Base-by-base conservation (phyloP, 1,139 yeast genomes). In the Taiozyma sp. region DNA sequence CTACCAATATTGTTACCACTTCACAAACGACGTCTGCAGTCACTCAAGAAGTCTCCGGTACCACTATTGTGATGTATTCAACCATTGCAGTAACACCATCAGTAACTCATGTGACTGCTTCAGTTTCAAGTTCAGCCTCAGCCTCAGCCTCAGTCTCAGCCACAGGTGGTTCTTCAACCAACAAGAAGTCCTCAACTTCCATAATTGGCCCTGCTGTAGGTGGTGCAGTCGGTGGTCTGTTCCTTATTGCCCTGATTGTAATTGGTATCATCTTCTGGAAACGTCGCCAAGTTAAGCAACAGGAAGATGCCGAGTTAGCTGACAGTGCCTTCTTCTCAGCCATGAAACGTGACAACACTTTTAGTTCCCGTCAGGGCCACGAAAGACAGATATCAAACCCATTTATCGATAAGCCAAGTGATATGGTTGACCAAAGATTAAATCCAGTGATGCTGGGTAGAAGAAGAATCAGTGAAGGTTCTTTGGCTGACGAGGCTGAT, bases 401-500 rank as follows among this genome's bases (percentile, higher is more conserved):
- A 49, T 57, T 57, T 48, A 42, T 55, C 2, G 38, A 54, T 4
- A 60, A 59, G 41, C 64, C 60, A 10, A 76, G 75, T 22, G 81
- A 79, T 51, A 57, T 59, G 58, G 76, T 82, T 50, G 92, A 85
- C 62, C 79, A 80, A 54, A 71, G 88, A 41, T 66, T 84, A 52
- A 87, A 84, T 58, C 88, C 89, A 2, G 74, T 61, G 40, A 62
- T 60, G 64, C 44, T 63, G 43, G 63, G 62, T 71, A 60, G 76
- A 75, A 53, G 82, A 78, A 63, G 77, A 70, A 57, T 80, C 82
- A 45, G 73, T 74, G 57, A 75, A 77, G 62, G 65, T 4, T 79
- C 87, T 9, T 67, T 86, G 48, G 83, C 80, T 42, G 92, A 86
- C 63, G 84, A 84, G 56, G 73, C 75, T 41, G 91, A 85, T 63